Conservation (phyloP, 768 basidiomycete species). For the Aureoboletus auriporus region DNA sequence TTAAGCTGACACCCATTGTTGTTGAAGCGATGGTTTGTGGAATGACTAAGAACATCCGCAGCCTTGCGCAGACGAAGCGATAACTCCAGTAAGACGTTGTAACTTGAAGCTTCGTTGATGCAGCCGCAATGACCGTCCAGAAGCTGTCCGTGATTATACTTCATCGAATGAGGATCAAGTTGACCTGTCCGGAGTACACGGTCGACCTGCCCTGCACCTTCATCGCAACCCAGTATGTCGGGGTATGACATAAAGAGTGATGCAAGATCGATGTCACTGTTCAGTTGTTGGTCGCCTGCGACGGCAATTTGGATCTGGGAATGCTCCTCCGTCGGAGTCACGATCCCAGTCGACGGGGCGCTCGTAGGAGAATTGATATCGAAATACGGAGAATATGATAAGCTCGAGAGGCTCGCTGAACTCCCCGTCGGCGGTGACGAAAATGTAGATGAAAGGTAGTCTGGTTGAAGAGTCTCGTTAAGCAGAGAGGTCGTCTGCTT, state of each 20-base stretch:
- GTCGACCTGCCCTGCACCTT: slow-evolving; percentile 9
- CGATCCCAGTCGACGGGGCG: slow-evolving; percentile 30
- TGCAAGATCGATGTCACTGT: slow-evolving; percentile 39
- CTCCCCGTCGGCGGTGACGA: slow-evolving; percentile 30
- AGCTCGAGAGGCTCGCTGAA: slow-evolving; percentile 15
- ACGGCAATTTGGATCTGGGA: slow-evolving; percentile 29
- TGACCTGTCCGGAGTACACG: background rate
- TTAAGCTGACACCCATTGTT: slow-evolving; percentile 34
- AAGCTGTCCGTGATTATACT: slow-evolving; percentile 10
- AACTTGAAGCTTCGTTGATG: slow-evolving; percentile 49
- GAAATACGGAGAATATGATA: slow-evolving; percentile 15
- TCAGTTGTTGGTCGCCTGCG: slow-evolving; percentile 21
- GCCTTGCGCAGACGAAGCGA: slow-evolving; percentile 60
- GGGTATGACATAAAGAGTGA: slow-evolving; percentile 39
- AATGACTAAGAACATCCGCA: slow-evolving; percentile 50
- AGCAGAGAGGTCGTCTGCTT: slow-evolving; percentile 1
- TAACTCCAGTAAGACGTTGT: slow-evolving; percentile 61
- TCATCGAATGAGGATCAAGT: slow-evolving; percentile 9
- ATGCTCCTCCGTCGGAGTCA: slow-evolving; percentile 47
- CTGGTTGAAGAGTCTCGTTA: slow-evolving; percentile 12
- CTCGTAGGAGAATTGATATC: slow-evolving; percentile 23
- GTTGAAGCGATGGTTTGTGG: slow-evolving; percentile 35
- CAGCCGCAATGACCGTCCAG: slow-evolving; percentile 51
- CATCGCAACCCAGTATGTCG: slow-evolving; percentile 15
- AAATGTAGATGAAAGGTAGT: slow-evolving; percentile 28